A percentile compares a stretch with the other conserved stretches of the same genome.
These are phyloP conservation scores for Colletotrichum trifolii DNA, from an alignment of 2,329 filamentous ascomycete species.

Conservation along the genomic window DNA sequence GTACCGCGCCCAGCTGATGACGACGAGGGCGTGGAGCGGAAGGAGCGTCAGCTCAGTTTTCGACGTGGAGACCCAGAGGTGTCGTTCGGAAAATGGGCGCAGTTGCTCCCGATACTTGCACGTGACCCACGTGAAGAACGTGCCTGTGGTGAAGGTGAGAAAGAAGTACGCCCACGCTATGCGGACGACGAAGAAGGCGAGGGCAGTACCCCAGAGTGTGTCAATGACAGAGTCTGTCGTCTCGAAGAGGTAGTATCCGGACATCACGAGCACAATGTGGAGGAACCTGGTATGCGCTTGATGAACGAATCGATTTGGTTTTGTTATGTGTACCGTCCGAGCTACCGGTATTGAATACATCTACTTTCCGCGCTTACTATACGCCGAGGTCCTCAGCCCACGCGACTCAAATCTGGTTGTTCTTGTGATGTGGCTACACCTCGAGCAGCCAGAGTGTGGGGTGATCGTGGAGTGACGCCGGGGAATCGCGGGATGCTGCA, in stretches of 20 bases:
- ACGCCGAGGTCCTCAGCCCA: constrained; percentile 7
- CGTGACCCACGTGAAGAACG: constrained; percentile 32
- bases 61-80: background rate
- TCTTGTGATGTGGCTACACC: constrained; percentile 14
- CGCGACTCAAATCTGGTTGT: constrained; percentile 5
- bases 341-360: background rate
- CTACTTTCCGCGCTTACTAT: constrained; percentile 1
- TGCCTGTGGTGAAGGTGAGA: constrained; percentile 41
- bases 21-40: constrained; percentile 10
- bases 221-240: constrained; percentile 49
- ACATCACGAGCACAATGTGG: constrained; percentile 1
- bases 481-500: constrained; percentile 5
- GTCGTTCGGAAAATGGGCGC: constrained; percentile 2
- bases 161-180: constrained; percentile 46
- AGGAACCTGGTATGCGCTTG: background rate
- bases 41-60: background rate
- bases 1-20: constrained; percentile 19
- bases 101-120: constrained; percentile 3
- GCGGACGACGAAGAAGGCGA: constrained; percentile 48
- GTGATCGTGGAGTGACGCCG: constrained; percentile 27
- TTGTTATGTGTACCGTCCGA: too few species aligned
- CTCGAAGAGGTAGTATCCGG: constrained; percentile 41
- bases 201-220: constrained; percentile 50
- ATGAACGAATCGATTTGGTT: too few species aligned
- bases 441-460: constrained; percentile 15